A percentile compares a stretch with the other conserved stretches of the same genome.
phyloP scores from a whole-genome alignment of 768 basidiomycete species.

The Amanita subjunquillea region DNA sequence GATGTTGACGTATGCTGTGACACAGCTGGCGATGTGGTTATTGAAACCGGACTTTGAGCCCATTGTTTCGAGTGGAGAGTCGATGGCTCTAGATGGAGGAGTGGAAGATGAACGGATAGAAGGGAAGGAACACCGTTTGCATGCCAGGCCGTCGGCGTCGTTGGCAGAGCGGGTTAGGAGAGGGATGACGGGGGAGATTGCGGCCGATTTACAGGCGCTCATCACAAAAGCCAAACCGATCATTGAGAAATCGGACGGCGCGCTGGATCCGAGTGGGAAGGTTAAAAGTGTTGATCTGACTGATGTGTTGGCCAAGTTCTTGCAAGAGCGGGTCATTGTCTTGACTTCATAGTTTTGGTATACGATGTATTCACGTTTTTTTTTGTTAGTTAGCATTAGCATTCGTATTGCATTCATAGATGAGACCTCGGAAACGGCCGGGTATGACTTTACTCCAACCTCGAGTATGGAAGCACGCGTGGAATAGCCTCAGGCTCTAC shows the following conservation, averaged over 20 bases:
- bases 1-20: constrained; percentile 58
- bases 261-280: constrained; percentile 20
- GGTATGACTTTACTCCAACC: background rate
- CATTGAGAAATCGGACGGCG: constrained; percentile 45
- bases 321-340: constrained; percentile 48
- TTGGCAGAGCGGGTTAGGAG: constrained; percentile 59
- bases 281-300: constrained; percentile 43
- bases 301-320: constrained; percentile 48
- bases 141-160: constrained; percentile 34
- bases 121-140: constrained; percentile 27
- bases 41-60: constrained; percentile 61
- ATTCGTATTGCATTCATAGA: too few relatives aligned
- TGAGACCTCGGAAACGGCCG: background rate
- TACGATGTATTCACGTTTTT: too few relatives aligned
- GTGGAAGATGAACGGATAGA: constrained; percentile 11
- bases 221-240: constrained; percentile 56
- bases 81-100: constrained; percentile 17
- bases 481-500: background rate
- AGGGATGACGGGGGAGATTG: constrained; percentile 77
- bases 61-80: constrained; percentile 31
- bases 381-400: too few relatives aligned
- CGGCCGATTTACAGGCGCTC: constrained; percentile 56
- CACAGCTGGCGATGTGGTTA: constrained; percentile 73
- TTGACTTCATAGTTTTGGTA: constrained; percentile 19
- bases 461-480: background rate